Percentiles rank a stretch among this genome's conserved stretches.
phyloP scores from a whole-genome alignment of 192 early-diverging fungal species.

The Backusella luteola region DNA sequence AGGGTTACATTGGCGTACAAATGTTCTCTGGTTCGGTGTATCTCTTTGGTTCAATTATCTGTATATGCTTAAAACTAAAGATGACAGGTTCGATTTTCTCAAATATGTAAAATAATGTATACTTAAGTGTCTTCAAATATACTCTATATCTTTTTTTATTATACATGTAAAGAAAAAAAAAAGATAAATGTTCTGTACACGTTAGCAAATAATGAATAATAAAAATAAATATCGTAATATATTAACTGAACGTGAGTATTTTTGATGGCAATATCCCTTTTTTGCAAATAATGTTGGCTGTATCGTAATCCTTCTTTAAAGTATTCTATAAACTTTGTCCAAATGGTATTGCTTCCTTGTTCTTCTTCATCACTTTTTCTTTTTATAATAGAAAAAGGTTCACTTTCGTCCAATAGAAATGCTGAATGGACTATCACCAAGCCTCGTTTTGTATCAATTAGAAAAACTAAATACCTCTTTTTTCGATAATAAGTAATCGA shows the following conservation, averaged over 20 bases:
- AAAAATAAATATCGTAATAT: not conserved
- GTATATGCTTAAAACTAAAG: constrained; percentile 22
- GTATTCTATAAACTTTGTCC: too few relatives aligned
- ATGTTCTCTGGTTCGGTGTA: constrained; percentile 31
- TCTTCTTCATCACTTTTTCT: too few relatives aligned
- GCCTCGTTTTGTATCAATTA: not conserved
- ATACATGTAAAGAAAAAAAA: not conserved
- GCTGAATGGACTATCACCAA: not conserved
- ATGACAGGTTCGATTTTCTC: constrained; percentile 23
- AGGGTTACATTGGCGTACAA: constrained; percentile 26
- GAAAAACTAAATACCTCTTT: not conserved
- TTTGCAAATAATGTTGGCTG: not conserved
- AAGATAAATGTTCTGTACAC: not conserved
- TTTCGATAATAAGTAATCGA: not conserved
- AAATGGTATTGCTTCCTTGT: not conserved
- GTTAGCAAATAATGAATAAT: not conserved
- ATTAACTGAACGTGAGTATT: not conserved
- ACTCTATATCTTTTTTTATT: not conserved
- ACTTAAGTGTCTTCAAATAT: not conserved
- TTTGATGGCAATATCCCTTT: not conserved
- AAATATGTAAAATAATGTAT: constrained; percentile 3
- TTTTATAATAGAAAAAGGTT: too few relatives aligned
- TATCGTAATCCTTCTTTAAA: not conserved
- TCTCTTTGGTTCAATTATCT: constrained; percentile 22
- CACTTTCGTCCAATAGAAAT: not conserved